Evolutionary conservation across 495 filamentous ascomycete species (phyloP).

Genomic region (Aspergillus funiculosus): DNA sequence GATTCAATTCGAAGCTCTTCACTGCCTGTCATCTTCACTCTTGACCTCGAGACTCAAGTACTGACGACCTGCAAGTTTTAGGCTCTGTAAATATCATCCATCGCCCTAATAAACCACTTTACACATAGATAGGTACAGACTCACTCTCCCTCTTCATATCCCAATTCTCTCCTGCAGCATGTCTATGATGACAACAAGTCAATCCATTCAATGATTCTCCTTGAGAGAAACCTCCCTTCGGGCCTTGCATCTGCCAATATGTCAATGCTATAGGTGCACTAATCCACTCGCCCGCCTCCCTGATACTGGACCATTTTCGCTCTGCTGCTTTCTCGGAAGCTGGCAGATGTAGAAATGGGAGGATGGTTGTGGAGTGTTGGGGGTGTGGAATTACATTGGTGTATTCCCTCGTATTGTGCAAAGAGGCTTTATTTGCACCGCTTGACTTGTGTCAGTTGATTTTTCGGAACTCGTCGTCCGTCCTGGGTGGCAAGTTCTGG

Average conservation of each 20-base stretch:
- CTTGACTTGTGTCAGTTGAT: conserved; percentile 39
- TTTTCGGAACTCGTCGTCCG: conserved; percentile 38
- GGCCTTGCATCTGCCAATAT: conserved; percentile 23
- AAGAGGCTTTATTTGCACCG: conserved; percentile 40
- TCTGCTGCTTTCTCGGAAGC: conserved; percentile 10
- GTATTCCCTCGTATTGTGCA: conserved; percentile 19
- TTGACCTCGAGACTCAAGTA: background rate
- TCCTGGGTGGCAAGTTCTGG: conserved; percentile 48
- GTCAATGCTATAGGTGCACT: conserved; percentile 23
- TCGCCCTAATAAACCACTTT: background rate
- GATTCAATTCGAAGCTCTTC: conserved; percentile 32
- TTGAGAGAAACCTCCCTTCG: conserved; percentile 53
- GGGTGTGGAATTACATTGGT: conserved; percentile 27
- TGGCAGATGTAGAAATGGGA: conserved; percentile 41
- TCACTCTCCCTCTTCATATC: conserved; percentile 8
- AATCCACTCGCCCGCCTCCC: conserved; percentile 54
- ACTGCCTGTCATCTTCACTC: conserved; percentile 14
- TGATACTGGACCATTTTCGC: conserved; percentile 57
- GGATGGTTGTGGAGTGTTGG: conserved; percentile 85
- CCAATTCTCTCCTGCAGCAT: conserved; percentile 6
- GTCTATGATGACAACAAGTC: conserved; percentile 89
- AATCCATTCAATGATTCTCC: conserved; percentile 97
- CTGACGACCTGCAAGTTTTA: conserved; percentile 17
- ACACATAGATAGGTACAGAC: conserved; percentile 9
- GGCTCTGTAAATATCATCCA: conserved; percentile 3